phyloP scores from a whole-genome alignment of 345 rosid species.

The Melastoma malabathricum region DNA sequence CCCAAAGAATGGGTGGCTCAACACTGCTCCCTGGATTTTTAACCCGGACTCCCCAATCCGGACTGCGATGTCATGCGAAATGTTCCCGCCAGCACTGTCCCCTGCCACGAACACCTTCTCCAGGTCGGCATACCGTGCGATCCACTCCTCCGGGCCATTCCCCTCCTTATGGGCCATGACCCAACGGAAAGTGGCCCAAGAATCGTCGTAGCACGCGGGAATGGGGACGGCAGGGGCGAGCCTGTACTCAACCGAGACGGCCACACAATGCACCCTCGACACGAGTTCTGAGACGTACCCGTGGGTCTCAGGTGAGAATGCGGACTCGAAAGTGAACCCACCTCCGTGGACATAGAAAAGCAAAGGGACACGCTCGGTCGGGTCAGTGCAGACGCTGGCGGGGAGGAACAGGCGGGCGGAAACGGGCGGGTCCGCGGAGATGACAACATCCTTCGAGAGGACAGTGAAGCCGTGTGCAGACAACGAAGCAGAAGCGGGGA shows the following conservation, averaged over 20 bases:
- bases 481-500: conserved; percentile 10
- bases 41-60: conserved; percentile 11
- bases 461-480: conserved; percentile 11
- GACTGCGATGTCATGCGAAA: conserved; percentile 18
- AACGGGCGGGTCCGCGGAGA: conserved; percentile 14
- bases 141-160: conserved; percentile 17
- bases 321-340: conserved; percentile 15
- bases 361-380: conserved; percentile 12
- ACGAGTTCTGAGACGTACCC: conserved; percentile 3
- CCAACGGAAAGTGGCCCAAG: conserved; percentile 26
- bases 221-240: conserved; percentile 25
- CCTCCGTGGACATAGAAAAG: conserved; percentile 21
- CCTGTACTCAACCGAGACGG: conserved; percentile 22
- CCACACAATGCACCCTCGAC: conserved; percentile 9
- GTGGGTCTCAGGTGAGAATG: conserved; percentile 8
- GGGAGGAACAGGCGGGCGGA: conserved; percentile 22
- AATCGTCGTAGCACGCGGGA: conserved; percentile 29
- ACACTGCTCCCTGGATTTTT: conserved; percentile 8
- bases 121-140: conserved; percentile 17
- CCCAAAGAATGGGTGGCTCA: conserved; percentile 27
- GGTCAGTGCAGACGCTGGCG: neutral
- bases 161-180: conserved; percentile 12
- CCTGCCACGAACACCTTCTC: conserved; percentile 21
- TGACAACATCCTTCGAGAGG: conserved; percentile 15
- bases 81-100: conserved; percentile 31